Conservation (phyloP, 257 asterid genomes). For the Ilex asprella region DNA sequence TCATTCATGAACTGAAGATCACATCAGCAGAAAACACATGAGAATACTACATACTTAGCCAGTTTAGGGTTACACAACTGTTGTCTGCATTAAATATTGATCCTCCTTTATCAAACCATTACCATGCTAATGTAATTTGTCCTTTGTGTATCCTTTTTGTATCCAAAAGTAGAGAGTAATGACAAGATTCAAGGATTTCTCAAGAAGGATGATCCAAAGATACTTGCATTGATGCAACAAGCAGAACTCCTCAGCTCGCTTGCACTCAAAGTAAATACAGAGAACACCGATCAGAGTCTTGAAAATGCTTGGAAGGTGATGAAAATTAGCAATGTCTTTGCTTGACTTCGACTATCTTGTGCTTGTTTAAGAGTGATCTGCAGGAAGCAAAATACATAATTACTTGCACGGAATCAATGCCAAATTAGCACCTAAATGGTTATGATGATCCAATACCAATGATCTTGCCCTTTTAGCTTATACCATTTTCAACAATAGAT, state of each 20-base stretch:
- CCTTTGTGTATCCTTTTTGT: slow-evolving; percentile 11
- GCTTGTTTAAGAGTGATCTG: too few species aligned
- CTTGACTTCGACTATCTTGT: background rate
- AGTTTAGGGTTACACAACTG: background rate
- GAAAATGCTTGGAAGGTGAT: slow-evolving; percentile 89
- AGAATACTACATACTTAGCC: background rate
- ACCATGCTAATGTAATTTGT: slow-evolving; percentile 2
- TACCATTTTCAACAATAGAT: too few species aligned
- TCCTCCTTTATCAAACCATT: background rate
- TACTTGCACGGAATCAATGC: too few species aligned
- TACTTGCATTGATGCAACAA: slow-evolving; percentile 84
- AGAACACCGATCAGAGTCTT: slow-evolving; percentile 69
- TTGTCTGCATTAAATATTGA: background rate
- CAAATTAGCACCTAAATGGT: too few species aligned
- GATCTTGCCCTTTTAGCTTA: too few species aligned
- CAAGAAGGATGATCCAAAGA: slow-evolving; percentile 88
- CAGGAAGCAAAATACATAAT: too few species aligned
- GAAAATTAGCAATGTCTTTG: background rate
- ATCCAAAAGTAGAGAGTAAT: slow-evolving; percentile 38
- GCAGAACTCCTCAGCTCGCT: slow-evolving; percentile 88
- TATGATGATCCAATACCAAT: too few species aligned
- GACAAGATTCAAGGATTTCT: slow-evolving; percentile 52
- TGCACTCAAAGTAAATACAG: slow-evolving; percentile 77
- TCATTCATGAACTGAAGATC: slow-evolving; percentile 13
- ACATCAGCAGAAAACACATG: background rate